phyloP scores from a whole-genome alignment of 2,329 filamentous ascomycete genomes.

The Xylaria sp. region DNA sequence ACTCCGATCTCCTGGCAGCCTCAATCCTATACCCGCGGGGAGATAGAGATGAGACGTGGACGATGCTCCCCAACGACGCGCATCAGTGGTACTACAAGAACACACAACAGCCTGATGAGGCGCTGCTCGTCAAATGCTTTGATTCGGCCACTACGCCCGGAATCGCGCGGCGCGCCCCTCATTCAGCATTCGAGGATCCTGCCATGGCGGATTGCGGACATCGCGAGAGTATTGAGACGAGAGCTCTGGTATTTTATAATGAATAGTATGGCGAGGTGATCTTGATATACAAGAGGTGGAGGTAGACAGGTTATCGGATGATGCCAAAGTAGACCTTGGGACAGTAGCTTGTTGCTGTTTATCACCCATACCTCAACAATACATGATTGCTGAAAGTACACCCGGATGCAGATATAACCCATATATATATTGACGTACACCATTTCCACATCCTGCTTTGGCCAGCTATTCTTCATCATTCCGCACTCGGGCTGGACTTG shows the following conservation, averaged over 20 bases:
- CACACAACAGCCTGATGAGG: conserved; percentile 61
- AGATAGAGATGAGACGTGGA: conserved; percentile 53
- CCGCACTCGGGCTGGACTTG: conserved; percentile 53
- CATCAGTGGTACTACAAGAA: conserved; percentile 65
- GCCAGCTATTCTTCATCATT: conserved; percentile 4
- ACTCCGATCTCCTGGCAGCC: conserved; percentile 54
- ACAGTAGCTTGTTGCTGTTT: neutral
- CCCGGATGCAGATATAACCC: neutral
- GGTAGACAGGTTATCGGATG: too few species aligned
- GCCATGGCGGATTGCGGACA: conserved; percentile 54
- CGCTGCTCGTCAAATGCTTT: conserved; percentile 68
- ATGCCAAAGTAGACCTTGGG: neutral
- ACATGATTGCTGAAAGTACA: neutral
- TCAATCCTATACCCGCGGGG: conserved; percentile 52
- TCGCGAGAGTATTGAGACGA: conserved; percentile 67
- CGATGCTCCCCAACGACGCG: conserved; percentile 51
- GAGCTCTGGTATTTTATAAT: conserved; percentile 63
- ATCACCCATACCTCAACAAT: neutral
- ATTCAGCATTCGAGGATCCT: conserved; percentile 64
- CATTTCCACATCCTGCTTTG: neutral
- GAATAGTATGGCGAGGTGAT: conserved; percentile 15
- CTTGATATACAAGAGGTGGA: neutral
- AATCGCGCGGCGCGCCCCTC: conserved; percentile 61
- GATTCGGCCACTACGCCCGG: conserved; percentile 62
- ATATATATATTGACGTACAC: neutral